Conservation (phyloP, 352 stramenopile genomes). For the Pythium rhizo-oryzae region DNA sequence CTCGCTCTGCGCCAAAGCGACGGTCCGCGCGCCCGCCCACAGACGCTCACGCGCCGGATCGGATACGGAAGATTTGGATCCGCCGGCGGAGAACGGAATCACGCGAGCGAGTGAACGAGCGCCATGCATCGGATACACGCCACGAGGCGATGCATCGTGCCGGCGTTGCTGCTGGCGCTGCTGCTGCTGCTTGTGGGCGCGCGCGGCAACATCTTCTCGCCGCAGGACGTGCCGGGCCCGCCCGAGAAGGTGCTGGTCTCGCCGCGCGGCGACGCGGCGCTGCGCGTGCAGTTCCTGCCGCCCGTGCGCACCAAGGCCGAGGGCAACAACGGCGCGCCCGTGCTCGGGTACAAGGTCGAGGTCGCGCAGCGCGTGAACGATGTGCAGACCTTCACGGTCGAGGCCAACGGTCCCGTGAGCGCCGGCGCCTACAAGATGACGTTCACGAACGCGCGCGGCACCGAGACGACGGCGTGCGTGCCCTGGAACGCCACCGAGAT, state of each 20-base stretch:
- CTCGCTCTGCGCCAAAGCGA: background rate
- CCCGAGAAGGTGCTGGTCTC: conserved; percentile 65
- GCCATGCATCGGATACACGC: conserved; percentile 1
- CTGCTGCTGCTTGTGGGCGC: conserved; percentile 19
- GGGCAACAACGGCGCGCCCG: conserved; percentile 65
- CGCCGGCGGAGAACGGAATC: no score
- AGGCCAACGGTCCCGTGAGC: conserved; percentile 53
- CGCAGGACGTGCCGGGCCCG: conserved; percentile 64
- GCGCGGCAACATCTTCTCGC: conserved; percentile 48
- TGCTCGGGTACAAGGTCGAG: conserved; percentile 82
- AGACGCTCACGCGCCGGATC: no score
- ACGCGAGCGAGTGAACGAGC: background rate
- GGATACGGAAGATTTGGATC: no score
- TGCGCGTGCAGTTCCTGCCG: conserved; percentile 68
- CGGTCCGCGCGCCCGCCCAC: no score
- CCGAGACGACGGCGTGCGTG: conserved; percentile 52
- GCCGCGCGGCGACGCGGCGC: conserved; percentile 43
- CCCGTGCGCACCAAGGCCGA: conserved; percentile 61
- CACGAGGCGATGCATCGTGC: background rate
- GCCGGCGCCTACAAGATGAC: conserved; percentile 57
- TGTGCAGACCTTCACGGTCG: conserved; percentile 73
- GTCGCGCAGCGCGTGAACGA: conserved; percentile 67
- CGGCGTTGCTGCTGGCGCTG: conserved; percentile 3
- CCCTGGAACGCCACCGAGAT: conserved; percentile 71
- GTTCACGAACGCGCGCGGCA: conserved; percentile 46